Base-by-base conservation (phyloP, 805 yeast genomes). In the Maudiozyma serrabonitensis region DNA sequence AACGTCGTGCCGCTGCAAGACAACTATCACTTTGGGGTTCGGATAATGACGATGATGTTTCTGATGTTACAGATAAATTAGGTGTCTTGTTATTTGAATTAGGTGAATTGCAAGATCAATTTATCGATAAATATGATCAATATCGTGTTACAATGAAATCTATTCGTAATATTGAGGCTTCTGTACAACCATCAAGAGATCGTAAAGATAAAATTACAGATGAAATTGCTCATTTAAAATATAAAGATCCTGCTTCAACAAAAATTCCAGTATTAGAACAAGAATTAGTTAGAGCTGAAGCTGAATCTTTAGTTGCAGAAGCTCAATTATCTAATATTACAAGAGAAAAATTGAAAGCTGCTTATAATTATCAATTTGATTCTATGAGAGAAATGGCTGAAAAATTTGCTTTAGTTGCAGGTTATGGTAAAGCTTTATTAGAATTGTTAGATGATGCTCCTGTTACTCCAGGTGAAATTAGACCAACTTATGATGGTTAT, bases 281-380 rank as follows among this genome's bases (percentile, higher is more conserved):
- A 76, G 98, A 93, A 75, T 80, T 93, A 69, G 98, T 93, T 59
- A 84, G 99, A 73, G 97, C 98, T 47, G 99, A 91, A 78, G 98
- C 98, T 58, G 98, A 93, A 75, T 88, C 96, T 46, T 81, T 91
- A 62, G 99, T 91, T 63, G 99, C 99, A 52, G 99, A 91, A 77
- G 98, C 98, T 52, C 99, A 91, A 77, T 81, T 91, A 68, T 87
- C 96, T 55, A 91, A 91, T 76, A 91, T 93, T 73, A 91, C 98
- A 62, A 87, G 99, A 73, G 97, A 90, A 75, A 90, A 90, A 77
- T 78, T 91, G 69, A 93, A 93, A 84, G 93, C 96, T 58, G 95
- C 97, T 49, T 93, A 87, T 79, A 82, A 86, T 76, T 90, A 91
- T 75, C 96, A 91, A 74, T 91, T 91, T 62, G 98, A 93, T 69